phyloP scores from a whole-genome alignment of 192 early-diverging fungal species.

The Umbelopsis vinacea region DNA sequence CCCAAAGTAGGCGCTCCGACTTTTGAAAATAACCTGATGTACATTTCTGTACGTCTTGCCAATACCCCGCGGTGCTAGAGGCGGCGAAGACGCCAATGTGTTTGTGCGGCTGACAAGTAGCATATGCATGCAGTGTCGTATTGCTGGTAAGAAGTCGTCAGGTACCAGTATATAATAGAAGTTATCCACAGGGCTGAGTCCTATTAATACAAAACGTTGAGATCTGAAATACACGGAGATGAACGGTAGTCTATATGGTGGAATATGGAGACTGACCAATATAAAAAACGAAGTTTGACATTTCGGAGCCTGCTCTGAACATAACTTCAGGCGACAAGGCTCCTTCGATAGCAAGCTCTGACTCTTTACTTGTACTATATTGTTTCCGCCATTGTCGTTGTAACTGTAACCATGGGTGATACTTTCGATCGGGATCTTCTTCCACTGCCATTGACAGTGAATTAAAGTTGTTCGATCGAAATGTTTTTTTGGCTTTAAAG shows the following conservation, averaged over 20 bases:
- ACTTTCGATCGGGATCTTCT: neutral
- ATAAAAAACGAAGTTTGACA: neutral
- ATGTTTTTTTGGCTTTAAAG: neutral
- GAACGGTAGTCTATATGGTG: neutral
- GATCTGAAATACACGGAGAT: neutral
- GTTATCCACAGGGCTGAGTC: neutral
- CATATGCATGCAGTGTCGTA: conserved; percentile 6
- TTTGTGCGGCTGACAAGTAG: neutral
- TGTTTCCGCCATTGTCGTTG: conserved; percentile 15
- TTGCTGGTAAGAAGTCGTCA: conserved; percentile 1
- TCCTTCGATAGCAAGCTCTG: neutral
- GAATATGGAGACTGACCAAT: neutral
- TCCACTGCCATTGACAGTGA: neutral
- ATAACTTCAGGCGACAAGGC: neutral
- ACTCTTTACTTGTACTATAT: neutral
- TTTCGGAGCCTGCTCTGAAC: neutral
- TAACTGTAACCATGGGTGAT: neutral
- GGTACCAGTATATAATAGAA: conserved; percentile 1
- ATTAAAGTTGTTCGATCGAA: neutral
- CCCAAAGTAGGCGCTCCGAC: neutral
- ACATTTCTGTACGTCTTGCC: neutral
- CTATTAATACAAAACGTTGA: neutral
- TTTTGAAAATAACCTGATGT: neutral
- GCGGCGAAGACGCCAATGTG: neutral
- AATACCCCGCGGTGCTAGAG: neutral